These are phyloP conservation scores for Curvularia verruculosa DNA, from an alignment of 2,329 filamentous ascomycete genomes.

Conservation along the genomic window DNA sequence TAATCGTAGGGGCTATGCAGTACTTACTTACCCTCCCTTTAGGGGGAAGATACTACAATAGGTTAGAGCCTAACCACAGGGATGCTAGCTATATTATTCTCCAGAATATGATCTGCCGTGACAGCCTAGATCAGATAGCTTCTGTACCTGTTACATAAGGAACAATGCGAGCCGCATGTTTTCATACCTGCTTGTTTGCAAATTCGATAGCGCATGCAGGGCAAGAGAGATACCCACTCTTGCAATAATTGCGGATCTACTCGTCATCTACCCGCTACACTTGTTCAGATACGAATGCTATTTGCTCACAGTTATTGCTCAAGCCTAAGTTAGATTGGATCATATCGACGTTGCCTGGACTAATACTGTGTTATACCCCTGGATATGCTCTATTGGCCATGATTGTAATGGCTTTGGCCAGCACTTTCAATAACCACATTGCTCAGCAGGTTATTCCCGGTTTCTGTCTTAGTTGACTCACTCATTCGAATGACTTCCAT, in stretches of 20 bases:
- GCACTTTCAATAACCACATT: slow-evolving; percentile 14
- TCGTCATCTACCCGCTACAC: not conserved
- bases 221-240: no score
- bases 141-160: no score
- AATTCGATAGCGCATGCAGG: no score
- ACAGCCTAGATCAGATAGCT: no score
- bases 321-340: not conserved
- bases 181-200: no score
- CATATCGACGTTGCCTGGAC: not conserved
- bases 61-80: no score
- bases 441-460: slow-evolving; percentile 7
- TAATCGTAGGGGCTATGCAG: no score
- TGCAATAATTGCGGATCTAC: not conserved
- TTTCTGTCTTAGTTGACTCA: slow-evolving; percentile 70
- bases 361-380: not conserved
- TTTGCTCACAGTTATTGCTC: not conserved
- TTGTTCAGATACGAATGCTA: not conserved
- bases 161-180: no score
- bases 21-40: no score
- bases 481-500: slow-evolving; percentile 94
- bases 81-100: no score
- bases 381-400: not conserved
- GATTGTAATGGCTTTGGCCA: slow-evolving; percentile 15
- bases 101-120: no score
- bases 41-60: no score